phyloP scores from a whole-genome alignment of 768 basidiomycete genomes.

The Psilocybe tampanensis region DNA sequence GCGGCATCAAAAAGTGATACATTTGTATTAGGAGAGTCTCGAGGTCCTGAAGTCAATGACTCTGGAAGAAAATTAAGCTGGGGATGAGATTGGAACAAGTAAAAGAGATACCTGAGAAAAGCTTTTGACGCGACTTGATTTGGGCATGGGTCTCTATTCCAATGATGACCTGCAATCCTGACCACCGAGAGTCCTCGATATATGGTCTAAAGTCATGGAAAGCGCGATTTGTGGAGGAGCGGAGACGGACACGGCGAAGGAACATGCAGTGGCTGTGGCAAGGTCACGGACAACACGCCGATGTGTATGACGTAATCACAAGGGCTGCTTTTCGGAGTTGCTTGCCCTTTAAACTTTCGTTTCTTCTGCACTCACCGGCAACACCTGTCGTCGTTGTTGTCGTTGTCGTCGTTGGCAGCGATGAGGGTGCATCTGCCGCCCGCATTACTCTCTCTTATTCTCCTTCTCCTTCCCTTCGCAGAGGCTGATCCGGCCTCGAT shows the following conservation, averaged over 20 bases:
- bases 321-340: constrained; percentile 7
- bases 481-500: constrained; percentile 62
- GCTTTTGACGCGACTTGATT: constrained; percentile 82
- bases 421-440: constrained; percentile 24
- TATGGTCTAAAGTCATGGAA: constrained; percentile 37
- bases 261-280: constrained; percentile 13
- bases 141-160: constrained; percentile 98
- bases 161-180: constrained; percentile 87
- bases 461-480: constrained; percentile 21
- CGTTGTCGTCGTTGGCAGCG: constrained; percentile 18
- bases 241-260: constrained; percentile 11
- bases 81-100: neutral
- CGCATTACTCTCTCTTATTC: constrained; percentile 19
- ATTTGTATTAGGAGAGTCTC: constrained; percentile 66
- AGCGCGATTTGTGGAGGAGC: constrained; percentile 12
- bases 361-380: constrained; percentile 1
- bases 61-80: constrained; percentile 27
- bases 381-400: constrained; percentile 11
- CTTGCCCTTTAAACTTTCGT: constrained; percentile 3
- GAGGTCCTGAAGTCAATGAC: constrained; percentile 40
- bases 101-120: constrained; percentile 72
- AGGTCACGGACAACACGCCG: neutral
- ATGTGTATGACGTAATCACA: constrained; percentile 19
- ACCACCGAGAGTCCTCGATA: constrained; percentile 58
- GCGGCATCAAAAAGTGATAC: constrained; percentile 86